phyloP scores from a whole-genome alignment of 2,329 filamentous ascomycete species.

The Xylaria digitata region DNA sequence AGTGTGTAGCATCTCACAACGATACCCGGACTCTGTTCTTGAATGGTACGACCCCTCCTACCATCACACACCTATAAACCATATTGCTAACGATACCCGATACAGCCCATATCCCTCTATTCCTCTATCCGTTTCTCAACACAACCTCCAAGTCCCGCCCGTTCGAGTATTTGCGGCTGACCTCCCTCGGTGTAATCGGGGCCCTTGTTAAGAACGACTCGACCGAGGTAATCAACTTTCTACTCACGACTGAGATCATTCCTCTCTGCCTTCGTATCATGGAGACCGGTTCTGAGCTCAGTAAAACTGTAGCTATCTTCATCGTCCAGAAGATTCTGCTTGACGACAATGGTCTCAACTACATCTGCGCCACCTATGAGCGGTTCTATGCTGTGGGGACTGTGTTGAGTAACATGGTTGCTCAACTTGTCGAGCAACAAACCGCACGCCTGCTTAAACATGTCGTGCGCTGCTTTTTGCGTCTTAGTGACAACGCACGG shows the following conservation, averaged over 20 bases:
- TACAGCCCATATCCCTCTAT: constrained; percentile 93
- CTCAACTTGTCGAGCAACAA: constrained; percentile 96
- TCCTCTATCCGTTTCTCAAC: constrained; percentile 97
- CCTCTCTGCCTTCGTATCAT: constrained; percentile 97
- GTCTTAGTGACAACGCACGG: constrained; percentile 94
- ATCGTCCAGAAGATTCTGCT: constrained; percentile 99
- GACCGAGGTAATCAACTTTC: constrained; percentile 98
- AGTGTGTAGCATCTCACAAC: constrained; percentile 97
- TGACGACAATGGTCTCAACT: constrained; percentile 95
- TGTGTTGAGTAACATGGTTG: constrained; percentile 98
- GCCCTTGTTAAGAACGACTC: constrained; percentile 99
- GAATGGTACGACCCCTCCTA: constrained; percentile 71
- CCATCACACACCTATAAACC: background rate
- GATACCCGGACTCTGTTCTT: constrained; percentile 94
- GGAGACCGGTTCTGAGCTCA: constrained; percentile 98
- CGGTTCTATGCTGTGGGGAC: constrained; percentile 98
- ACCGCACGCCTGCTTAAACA: constrained; percentile 96
- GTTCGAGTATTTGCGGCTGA: constrained; percentile 96
- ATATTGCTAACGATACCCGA: constrained; percentile 20
- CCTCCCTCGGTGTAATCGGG: constrained; percentile 94
- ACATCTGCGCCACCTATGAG: constrained; percentile 99
- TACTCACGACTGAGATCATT: constrained; percentile 98
- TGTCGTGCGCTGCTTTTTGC: constrained; percentile 94
- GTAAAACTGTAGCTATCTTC: constrained; percentile 99
- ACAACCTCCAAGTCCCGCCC: constrained; percentile 98